Conservation (phyloP, 2,329 filamentous ascomycete genomes). For the Talaromyces sp. region DNA sequence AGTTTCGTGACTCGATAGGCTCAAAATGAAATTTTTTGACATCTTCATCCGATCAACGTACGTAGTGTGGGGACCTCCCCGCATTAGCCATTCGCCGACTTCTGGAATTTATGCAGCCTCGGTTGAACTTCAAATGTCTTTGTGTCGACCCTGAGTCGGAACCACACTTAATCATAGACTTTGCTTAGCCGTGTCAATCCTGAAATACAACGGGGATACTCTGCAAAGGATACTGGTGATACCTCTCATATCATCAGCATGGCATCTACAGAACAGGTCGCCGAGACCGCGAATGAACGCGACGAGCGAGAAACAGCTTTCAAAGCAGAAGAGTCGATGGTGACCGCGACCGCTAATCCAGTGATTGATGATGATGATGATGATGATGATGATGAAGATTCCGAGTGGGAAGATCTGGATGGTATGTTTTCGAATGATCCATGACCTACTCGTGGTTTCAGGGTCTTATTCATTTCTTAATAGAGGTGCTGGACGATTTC, state of each 20-base stretch:
- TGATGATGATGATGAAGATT: conserved; percentile 84
- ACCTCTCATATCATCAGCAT: background rate
- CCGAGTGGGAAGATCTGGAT: conserved; percentile 92
- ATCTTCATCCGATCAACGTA: background rate
- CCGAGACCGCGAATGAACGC: conserved; percentile 1
- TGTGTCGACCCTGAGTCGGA: background rate
- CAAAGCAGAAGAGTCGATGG: conserved; percentile 2
- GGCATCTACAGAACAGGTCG: conserved; percentile 12
- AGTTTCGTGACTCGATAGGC: background rate
- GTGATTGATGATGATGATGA: conserved; percentile 68
- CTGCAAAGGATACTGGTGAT: background rate
- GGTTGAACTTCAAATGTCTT: background rate
- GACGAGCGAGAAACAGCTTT: conserved; percentile 4
- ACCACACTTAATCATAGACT: background rate
- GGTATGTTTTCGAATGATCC: conserved; percentile 48
- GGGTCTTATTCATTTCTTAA: conserved; percentile 3
- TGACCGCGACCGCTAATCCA: conserved; percentile 15
- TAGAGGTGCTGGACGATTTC: conserved; percentile 89
- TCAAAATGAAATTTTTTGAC: background rate
- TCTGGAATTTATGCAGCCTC: conserved; percentile 1
- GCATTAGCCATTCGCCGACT: conserved; percentile 5
- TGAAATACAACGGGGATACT: background rate
- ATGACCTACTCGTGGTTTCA: background rate
- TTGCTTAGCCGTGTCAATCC: background rate
- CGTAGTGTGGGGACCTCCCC: conserved; percentile 2